Base-by-base conservation (phyloP, 108 stramenopile genomes). In the Pseudonitzschia pungens region DNA sequence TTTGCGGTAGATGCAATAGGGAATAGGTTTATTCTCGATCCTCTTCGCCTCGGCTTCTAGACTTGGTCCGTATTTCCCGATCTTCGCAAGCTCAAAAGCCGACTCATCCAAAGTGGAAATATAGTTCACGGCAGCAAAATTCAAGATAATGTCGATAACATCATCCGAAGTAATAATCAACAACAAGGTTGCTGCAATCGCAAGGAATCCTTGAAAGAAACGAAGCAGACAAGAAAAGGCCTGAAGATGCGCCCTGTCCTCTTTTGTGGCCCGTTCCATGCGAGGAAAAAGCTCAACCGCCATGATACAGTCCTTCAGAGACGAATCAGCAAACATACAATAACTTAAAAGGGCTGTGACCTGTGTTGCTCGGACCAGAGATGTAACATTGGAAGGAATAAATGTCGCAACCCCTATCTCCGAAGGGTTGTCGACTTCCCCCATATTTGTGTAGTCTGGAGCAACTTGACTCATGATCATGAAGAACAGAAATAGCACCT, bases 41-140 rank as follows among this genome's bases (percentile, higher is more conserved):
- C 11, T 18, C 40, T 42, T 62, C 12, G 60, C 33, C 16, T 62
- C 60, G 33, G 12, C 5, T 40, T 62, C 60, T 9, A 62, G n/a
- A 15, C 10, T 14, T 33, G 60, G 60, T 0, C 60, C 60, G 20
- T 62, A 62, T 15, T 62, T 62, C 0, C 60, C 60, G 7, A 12
- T 14, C 0, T 62, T 62, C 0, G 53, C 53, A 4, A 73, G 27
- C 27, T 41, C 20, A 66, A 73, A 73, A 21, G 41, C 51, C 22
- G 50, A 44, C 24, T 73, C 51, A 14, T 73, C 64, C 65, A 73
- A 24, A 31, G 40, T 63, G 2, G 58, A 62, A 32, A 73, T 52
- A 11, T 65, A 73, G 48, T 53, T 42, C 4, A 73, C 22, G 12
- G 73, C 73, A 14, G 73, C 64, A 56, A 73, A 73, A 32, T 73